A percentile compares a stretch with the other conserved stretches of the same genome.
phyloP scores from a whole-genome alignment of 352 stramenopile genomes.

The Globisporangium mamillatum region DNA sequence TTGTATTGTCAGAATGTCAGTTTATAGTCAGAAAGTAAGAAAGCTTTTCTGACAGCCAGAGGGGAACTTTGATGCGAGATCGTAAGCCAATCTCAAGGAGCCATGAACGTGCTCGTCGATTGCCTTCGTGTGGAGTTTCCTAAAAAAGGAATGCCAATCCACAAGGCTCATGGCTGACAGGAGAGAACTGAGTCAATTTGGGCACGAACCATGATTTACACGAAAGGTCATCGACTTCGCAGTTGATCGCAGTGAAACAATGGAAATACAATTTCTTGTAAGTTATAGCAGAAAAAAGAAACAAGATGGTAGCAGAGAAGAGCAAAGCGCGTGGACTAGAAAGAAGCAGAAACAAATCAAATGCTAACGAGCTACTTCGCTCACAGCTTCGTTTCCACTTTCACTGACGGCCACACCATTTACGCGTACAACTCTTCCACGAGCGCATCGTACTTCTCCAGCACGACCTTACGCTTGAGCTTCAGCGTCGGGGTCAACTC shows the following conservation, averaged over 20 bases:
- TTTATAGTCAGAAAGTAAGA: too few species aligned
- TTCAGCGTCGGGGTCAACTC: constrained; percentile 97
- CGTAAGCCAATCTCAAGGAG: too few species aligned
- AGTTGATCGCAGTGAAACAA: background rate
- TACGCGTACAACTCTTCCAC: constrained; percentile 90
- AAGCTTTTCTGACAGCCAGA: too few species aligned
- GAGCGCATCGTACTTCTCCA: constrained; percentile 89
- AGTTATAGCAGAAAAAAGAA: constrained; percentile 1
- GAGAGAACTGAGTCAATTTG: too few species aligned
- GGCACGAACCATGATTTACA: too few species aligned
- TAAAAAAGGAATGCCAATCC: too few species aligned
- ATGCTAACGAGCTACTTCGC: constrained; percentile 7
- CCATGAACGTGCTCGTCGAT: too few species aligned
- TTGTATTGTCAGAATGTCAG: too few species aligned
- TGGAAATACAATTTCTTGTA: constrained; percentile 6
- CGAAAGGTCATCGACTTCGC: too few species aligned
- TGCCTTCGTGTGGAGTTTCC: too few species aligned
- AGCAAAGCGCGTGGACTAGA: background rate
- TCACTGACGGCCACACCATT: background rate
- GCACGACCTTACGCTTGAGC: constrained; percentile 91
- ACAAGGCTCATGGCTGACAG: too few species aligned
- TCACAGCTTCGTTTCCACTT: background rate
- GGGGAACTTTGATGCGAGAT: too few species aligned
- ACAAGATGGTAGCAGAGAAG: background rate
- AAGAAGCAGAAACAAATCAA: background rate